A percentile compares a stretch with the other conserved stretches of the same genome.
Evolutionary conservation across 2,329 filamentous ascomycete species (phyloP).

Genomic region (Aspergillus fischeri): DNA sequence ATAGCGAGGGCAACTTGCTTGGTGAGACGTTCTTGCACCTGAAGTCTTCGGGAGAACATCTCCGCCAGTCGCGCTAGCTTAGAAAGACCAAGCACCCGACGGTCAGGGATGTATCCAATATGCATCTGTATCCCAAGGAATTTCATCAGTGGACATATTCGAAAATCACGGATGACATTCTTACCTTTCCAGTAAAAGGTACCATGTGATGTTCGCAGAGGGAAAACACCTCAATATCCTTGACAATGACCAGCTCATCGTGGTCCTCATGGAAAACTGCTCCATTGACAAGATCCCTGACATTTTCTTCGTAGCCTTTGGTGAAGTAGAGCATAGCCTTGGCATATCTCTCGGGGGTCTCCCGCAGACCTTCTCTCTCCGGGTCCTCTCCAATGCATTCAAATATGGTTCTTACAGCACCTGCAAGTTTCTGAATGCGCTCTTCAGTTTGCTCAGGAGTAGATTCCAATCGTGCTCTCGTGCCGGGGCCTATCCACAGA

Average conservation of each 20-base stretch:
- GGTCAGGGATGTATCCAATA: conserved; percentile 92
- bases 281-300: conserved; percentile 84
- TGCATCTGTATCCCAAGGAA: conserved; percentile 66
- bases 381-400: conserved; percentile 65
- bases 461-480: conserved; percentile 51
- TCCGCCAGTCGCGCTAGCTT: conserved; percentile 95
- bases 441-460: conserved; percentile 56
- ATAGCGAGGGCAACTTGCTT: conserved; percentile 94
- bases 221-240: conserved; percentile 92
- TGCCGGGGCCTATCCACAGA: conserved; percentile 39
- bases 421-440: conserved; percentile 57
- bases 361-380: conserved; percentile 59
- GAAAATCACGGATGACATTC: conserved; percentile 5
- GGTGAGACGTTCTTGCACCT: conserved; percentile 94
- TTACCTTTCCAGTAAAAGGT: conserved; percentile 89
- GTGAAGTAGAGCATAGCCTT: conserved; percentile 96
- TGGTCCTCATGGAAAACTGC: conserved; percentile 96
- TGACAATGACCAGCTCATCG: conserved; percentile 95
- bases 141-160: conserved; percentile 8
- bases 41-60: conserved; percentile 89
- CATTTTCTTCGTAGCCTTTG: conserved; percentile 93
- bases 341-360: conserved; percentile 79
- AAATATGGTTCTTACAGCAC: conserved; percentile 59
- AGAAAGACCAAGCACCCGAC: conserved; percentile 88
- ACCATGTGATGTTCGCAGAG: conserved; percentile 97